Conservation (phyloP, 2,329 filamentous ascomycete genomes). For the Trichophyton mentagrophytes region DNA sequence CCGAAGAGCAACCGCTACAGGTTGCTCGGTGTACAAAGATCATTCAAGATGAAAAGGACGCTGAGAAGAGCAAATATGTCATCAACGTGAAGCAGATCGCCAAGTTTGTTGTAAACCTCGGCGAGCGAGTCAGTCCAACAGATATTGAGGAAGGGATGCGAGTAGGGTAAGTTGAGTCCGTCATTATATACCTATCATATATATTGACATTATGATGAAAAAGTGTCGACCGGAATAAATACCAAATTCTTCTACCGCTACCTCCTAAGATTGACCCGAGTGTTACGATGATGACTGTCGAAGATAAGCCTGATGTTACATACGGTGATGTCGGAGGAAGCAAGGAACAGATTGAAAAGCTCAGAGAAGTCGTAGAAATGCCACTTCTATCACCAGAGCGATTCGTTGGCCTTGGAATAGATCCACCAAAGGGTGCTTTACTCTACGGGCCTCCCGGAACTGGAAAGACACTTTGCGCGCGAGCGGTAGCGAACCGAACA, state of each 20-base stretch:
- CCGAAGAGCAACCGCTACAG: conserved; percentile 93
- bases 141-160: conserved; percentile 99
- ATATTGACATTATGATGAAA: conserved; percentile 9
- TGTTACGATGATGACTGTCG: conserved; percentile 99
- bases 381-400: conserved; percentile 89
- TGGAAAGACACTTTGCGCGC: conserved; percentile 95
- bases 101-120: conserved; percentile 96
- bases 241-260: conserved; percentile 91
- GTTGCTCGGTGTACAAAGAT: conserved; percentile 98
- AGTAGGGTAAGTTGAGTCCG: conserved; percentile 50
- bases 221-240: conserved; percentile 92
- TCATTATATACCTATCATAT: background rate
- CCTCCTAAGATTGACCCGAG: conserved; percentile 98
- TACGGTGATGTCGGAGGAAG: conserved; percentile 97
- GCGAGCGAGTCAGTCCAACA: conserved; percentile 90
- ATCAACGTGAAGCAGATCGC: conserved; percentile 99
- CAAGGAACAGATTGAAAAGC: conserved; percentile 99
- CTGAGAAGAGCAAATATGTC: conserved; percentile 98
- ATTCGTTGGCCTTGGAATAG: conserved; percentile 97
- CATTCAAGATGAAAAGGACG: conserved; percentile 89
- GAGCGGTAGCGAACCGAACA: conserved; percentile 93
- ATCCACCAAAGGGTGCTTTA: conserved; percentile 91
- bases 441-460: conserved; percentile 95
- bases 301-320: conserved; percentile 98
- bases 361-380: conserved; percentile 98